A percentile compares a stretch with the other conserved stretches of the same genome.
Conservation (phyloP, 768 basidiomycete species). For the Leccinum arenicola region DNA sequence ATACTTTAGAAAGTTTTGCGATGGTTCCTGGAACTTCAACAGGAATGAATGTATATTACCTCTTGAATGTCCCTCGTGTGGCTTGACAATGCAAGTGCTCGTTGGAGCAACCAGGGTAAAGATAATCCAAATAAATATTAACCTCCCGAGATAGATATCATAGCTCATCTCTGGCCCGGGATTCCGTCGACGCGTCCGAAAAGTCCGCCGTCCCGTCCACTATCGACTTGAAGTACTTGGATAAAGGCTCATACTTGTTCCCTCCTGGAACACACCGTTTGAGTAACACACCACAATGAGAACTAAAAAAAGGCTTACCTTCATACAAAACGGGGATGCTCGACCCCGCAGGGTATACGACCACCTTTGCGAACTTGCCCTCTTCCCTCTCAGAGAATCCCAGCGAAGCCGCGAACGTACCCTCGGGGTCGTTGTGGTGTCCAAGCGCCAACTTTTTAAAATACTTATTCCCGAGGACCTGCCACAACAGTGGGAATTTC, state of each 20-base stretch:
- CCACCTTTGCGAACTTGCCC: constrained; percentile 59
- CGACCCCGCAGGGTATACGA: constrained; percentile 66
- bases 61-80: not conserved
- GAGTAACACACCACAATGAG: not conserved
- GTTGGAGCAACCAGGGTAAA: not conserved
- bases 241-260: constrained; percentile 71
- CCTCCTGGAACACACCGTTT: constrained; percentile 42
- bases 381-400: constrained; percentile 55
- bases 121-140: constrained; percentile 4
- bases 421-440: constrained; percentile 63
- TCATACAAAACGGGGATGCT: constrained; percentile 59
- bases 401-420: constrained; percentile 52
- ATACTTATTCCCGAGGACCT: constrained; percentile 74
- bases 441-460: constrained; percentile 59
- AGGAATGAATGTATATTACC: constrained; percentile 1
- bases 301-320: constrained; percentile 43
- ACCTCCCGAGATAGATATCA: constrained; percentile 13
- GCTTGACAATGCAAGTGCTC: not conserved
- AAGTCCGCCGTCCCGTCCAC: constrained; percentile 67
- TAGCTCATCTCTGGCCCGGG: constrained; percentile 32
- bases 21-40: not conserved
- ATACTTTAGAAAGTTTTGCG: not conserved
- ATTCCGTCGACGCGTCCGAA: constrained; percentile 36
- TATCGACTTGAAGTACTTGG: constrained; percentile 69
- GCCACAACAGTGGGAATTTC: constrained; percentile 77